phyloP scores from a whole-genome alignment of 1,139 yeast genomes.

The Debaryomyces fabryi region DNA sequence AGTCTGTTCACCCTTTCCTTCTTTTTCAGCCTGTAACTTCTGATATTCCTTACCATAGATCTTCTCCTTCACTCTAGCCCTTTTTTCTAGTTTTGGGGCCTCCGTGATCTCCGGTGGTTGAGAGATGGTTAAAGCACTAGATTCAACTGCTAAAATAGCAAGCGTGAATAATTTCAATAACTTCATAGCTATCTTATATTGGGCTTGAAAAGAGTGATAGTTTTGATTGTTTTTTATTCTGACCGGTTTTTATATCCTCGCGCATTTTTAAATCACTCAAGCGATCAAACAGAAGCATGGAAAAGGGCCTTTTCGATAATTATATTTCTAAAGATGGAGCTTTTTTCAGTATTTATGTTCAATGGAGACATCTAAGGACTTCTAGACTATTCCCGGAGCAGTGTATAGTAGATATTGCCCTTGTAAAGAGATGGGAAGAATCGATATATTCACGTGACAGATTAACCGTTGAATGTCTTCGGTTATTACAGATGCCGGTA shows the following conservation, averaged over 20 bases:
- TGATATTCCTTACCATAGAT: slow-evolving; percentile 46
- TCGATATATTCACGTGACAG: neutral
- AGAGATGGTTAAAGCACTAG: slow-evolving; percentile 14
- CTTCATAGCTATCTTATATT: slow-evolving; percentile 6
- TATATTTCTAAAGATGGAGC: neutral
- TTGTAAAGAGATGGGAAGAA: neutral
- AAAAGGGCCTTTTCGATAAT: neutral
- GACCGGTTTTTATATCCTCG: neutral
- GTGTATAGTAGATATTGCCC: neutral
- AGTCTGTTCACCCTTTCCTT: slow-evolving; percentile 14
- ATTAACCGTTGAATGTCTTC: neutral
- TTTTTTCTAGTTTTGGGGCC: slow-evolving; percentile 25
- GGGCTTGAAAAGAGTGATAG: neutral
- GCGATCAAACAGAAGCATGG: neutral
- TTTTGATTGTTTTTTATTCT: neutral
- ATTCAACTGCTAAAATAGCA: slow-evolving; percentile 12
- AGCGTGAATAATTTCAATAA: slow-evolving; percentile 11
- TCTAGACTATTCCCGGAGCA: neutral
- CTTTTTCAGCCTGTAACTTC: slow-evolving; percentile 29
- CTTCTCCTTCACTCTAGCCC: slow-evolving; percentile 33
- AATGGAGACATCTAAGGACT: neutral
- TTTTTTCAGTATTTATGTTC: neutral
- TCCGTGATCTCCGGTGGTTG: slow-evolving; percentile 14
- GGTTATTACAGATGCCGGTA: neutral
- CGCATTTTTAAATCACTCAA: slow-evolving; percentile 3